Conservation (phyloP, 176 grass and related monocot species). For the Oryza australiensis region DNA sequence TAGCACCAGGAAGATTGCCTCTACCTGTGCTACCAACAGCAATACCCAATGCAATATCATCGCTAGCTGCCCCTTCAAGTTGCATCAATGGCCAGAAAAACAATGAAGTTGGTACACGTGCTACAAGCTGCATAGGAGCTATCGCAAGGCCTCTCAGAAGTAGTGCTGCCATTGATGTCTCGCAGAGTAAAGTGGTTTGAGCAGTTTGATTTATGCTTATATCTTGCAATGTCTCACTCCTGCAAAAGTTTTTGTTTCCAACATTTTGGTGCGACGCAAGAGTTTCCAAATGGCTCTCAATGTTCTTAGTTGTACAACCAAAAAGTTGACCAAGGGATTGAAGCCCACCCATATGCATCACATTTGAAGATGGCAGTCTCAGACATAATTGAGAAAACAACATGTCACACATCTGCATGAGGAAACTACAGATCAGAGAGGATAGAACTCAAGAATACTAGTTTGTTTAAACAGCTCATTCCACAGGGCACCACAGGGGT, state of each 20-base stretch:
- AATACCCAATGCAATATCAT: conserved; percentile 97
- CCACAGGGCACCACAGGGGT: neutral
- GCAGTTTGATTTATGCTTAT: conserved; percentile 38
- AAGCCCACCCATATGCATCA: conserved; percentile 51
- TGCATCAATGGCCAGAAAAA: conserved; percentile 98
- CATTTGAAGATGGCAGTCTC: conserved; percentile 59
- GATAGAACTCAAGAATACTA: neutral
- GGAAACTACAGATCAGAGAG: conserved; percentile 21
- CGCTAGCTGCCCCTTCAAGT: conserved; percentile 92
- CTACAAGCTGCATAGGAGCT: conserved; percentile 88
- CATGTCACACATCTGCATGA: conserved; percentile 91
- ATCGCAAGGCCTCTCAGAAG: conserved; percentile 86
- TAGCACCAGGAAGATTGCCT: conserved; percentile 95
- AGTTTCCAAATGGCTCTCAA: conserved; percentile 45
- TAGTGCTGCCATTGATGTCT: conserved; percentile 86
- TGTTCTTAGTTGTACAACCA: conserved; percentile 58
- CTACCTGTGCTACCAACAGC: conserved; percentile 96
- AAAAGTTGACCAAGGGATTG: conserved; percentile 69
- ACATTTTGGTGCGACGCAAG: conserved; percentile 46
- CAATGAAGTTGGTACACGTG: conserved; percentile 85
- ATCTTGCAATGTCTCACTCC: conserved; percentile 53
- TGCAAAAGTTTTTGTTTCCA: conserved; percentile 42
- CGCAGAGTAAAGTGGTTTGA: conserved; percentile 44
- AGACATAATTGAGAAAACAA: conserved; percentile 93
- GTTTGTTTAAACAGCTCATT: neutral